Base-by-base conservation (phyloP, 2,329 filamentous ascomycete genomes). In the Cercospora nicotianae region DNA sequence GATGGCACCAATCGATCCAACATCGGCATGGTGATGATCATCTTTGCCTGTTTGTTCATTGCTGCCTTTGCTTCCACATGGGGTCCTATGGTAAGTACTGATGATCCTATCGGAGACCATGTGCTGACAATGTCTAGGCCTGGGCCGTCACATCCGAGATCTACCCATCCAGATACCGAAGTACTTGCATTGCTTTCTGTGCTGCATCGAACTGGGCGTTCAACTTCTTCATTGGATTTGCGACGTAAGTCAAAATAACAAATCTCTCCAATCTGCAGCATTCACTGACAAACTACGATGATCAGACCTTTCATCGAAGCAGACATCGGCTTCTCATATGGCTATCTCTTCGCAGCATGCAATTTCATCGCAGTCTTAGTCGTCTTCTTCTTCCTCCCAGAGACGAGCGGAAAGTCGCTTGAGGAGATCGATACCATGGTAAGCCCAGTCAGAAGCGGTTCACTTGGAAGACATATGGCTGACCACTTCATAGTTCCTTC, bases 31-130 rank as follows among this genome's bases (percentile, higher is more conserved):
- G 84, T 85, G 39, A 85, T 90, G 70, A 89, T 91, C 51, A 83
- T 88, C 65, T 90, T 90, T 76, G 88, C 88, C 0, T 90, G 88
- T 73, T 81, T 91, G 59, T 89, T 89, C 75, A 89, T 89, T 70
- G 81, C 88, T 0, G 86, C 83, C 1, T 90, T 88, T 67, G 88
- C 88, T 3, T 89, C 86, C 0, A 90, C 88, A 1, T 91, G 89
- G 89, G 72, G 72, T 8, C 60, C 60, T 18, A 62, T 62, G 89
- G 53, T 57, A 31, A 57, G 53, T n/a, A 57, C 23, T 57, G 13
- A 31, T 10, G 53, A 18, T 28, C 13, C 2, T 8, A 31, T 57
- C 3, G 28, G 13, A 23, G 20, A 88, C 20, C 89, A 88, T 1
- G 84, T 87, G 63, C 26, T 57, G 26, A 57, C 53, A 4, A 16